Evolutionary conservation across 495 filamentous ascomycete species (phyloP).

Genomic region (Saxophila tyrrhenica): DNA sequence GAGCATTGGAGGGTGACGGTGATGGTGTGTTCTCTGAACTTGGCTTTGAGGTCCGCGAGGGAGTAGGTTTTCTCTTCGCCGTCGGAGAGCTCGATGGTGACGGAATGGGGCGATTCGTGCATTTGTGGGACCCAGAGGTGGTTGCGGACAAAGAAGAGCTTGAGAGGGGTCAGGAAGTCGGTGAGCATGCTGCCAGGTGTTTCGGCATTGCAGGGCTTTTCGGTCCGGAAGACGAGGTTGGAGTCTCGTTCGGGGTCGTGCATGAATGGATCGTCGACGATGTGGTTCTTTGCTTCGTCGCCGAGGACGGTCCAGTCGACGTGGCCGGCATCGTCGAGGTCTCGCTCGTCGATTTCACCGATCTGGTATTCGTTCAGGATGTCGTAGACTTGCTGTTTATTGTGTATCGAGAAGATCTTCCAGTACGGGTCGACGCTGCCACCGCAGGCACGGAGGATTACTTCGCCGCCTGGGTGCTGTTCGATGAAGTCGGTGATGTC

Average conservation of each 20-base stretch:
- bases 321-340: constrained; percentile 38
- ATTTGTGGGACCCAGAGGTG: constrained; percentile 50
- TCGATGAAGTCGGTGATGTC: constrained; percentile 48
- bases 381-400: constrained; percentile 44
- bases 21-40: constrained; percentile 43
- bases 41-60: constrained; percentile 40
- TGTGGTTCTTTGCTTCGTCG: not conserved
- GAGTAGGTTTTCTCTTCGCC: constrained; percentile 41
- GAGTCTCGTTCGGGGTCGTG: constrained; percentile 41
- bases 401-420: constrained; percentile 53
- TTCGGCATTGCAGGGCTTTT: constrained; percentile 48
- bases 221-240: constrained; percentile 35
- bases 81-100: constrained; percentile 45
- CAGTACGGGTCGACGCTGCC: constrained; percentile 49
- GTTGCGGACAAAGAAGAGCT: constrained; percentile 49
- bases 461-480: constrained; percentile 48
- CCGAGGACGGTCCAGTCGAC: constrained; percentile 28
- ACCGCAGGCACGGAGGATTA: constrained; percentile 48
- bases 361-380: constrained; percentile 45
- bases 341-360: constrained; percentile 39
- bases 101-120: constrained; percentile 29
- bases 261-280: constrained; percentile 39
- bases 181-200: constrained; percentile 30
- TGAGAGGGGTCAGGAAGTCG: constrained; percentile 41
- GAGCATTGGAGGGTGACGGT: constrained; percentile 49